Base-by-base conservation (phyloP, 805 yeast species). In the Clavispora santaluciae region DNA sequence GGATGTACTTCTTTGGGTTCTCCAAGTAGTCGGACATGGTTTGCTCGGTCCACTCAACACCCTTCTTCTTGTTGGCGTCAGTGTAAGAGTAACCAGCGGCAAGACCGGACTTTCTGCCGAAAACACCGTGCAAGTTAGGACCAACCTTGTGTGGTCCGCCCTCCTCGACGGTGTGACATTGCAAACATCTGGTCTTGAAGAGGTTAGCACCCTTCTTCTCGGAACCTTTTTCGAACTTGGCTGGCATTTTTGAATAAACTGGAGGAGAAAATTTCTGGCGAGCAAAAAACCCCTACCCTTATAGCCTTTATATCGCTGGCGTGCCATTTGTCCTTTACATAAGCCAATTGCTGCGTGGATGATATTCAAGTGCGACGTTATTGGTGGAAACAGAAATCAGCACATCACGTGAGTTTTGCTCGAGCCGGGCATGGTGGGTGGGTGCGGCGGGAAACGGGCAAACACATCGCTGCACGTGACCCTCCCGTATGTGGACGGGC, bases 1-100 rank as follows among this genome's bases (percentile, higher is more conserved):
- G 99, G 59, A 93, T 89, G 79, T 89, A 93, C 78, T 93, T 93
- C 95, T 93, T 93, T 76, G 99, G 99, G 86, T 93, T 93, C 75
- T 86, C 95, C 72, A 93, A 81, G 84, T 93, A 93, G 70, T 86
- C 95, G 59, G 84, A 78, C 85, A 93, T 79, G 69, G 88, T 79
- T 66, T 89, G 89, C 63, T 81, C 89, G 54, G 63, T 57, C 99
- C 99, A 93, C 46, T 59, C 57, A 50, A 93, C 95, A 64, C 89
- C 95, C 75, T 89, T 89, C 77, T 83, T 84, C 81, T 87, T 86
- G 87, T 91, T 91, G 67, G 99, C 98, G 57, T 93, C 99, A 44
- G 98, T 89, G 82, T 87, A 93, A 39, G 96, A 83, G 81, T 73
- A 93, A 54, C 98, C 99, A 44, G 71, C 83, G 61, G 95, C 95